Evolutionary conservation across 345 rosid species (phyloP).

Genomic region (Cardamine resedifolia): DNA sequence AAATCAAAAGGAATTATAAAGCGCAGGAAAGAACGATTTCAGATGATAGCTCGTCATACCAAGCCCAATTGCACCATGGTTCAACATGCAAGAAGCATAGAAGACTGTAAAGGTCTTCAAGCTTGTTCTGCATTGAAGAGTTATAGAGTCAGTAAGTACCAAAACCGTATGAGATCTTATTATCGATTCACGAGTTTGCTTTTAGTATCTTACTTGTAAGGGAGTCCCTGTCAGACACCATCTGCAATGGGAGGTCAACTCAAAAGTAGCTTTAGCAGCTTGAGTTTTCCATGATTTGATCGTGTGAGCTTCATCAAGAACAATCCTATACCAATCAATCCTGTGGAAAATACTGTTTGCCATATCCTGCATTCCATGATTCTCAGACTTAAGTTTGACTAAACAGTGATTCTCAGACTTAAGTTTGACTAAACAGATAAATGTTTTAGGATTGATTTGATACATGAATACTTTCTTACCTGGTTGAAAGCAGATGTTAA

Average conservation of each 20-base stretch:
- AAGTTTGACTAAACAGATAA: not conserved
- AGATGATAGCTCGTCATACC: slow-evolving; percentile 40
- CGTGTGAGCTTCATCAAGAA: slow-evolving; percentile 72
- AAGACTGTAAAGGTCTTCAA: slow-evolving; percentile 69
- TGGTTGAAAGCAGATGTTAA: slow-evolving; percentile 54
- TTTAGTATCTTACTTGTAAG: slow-evolving; percentile 47
- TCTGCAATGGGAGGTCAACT: slow-evolving; percentile 54
- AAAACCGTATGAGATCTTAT: not conserved
- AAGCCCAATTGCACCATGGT: slow-evolving; percentile 78
- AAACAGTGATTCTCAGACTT: too few relatives aligned
- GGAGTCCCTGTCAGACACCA: slow-evolving; percentile 87
- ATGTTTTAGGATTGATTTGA: not conserved
- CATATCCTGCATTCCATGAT: slow-evolving; percentile 39
- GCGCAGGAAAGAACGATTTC: not conserved
- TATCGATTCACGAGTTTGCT: not conserved
- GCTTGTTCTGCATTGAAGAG: slow-evolving; percentile 50
- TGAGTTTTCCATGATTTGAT: slow-evolving; percentile 57
- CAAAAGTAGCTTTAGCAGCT: slow-evolving; percentile 56
- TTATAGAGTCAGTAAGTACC: slow-evolving; percentile 7
- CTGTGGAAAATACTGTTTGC: slow-evolving; percentile 51
- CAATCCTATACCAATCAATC: slow-evolving; percentile 67
- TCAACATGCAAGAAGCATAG: slow-evolving; percentile 70
- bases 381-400: slow-evolving; percentile 6
- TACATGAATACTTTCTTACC: slow-evolving; percentile 38
- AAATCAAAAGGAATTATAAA: not conserved